A percentile compares a stretch with the other conserved stretches of the same genome.
phyloP scores from a whole-genome alignment of 352 stramenopile genomes.

The Halophytophthora batemanensis region DNA sequence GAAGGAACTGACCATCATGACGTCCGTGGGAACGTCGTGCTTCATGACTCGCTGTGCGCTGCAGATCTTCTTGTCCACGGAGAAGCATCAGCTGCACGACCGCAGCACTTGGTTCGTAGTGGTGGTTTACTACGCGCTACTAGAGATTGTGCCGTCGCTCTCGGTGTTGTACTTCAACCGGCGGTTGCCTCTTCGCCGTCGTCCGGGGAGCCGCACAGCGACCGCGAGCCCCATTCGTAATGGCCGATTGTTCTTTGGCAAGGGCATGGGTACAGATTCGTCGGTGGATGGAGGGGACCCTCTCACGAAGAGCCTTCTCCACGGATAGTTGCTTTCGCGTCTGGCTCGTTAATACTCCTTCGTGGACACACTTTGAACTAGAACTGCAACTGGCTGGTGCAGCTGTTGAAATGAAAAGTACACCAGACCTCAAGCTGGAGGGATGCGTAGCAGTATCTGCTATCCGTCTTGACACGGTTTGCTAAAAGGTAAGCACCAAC shows the following conservation, averaged over 20 bases:
- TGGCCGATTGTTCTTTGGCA: slow-evolving; percentile 49
- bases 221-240: slow-evolving; percentile 42
- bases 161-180: slow-evolving; percentile 86
- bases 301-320: slow-evolving; percentile 53
- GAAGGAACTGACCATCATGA: slow-evolving; percentile 80
- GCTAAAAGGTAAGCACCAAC: too few species aligned
- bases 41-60: slow-evolving; percentile 72
- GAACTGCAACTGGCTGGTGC: not conserved
- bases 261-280: slow-evolving; percentile 25
- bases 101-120: slow-evolving; percentile 76
- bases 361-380: too few species aligned
- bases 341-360: too few species aligned
- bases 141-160: slow-evolving; percentile 77
- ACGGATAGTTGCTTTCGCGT: slow-evolving; percentile 7
- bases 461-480: too few species aligned
- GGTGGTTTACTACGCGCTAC: slow-evolving; percentile 73
- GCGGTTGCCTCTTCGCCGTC: slow-evolving; percentile 50
- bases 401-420: not conserved
- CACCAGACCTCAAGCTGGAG: too few species aligned
- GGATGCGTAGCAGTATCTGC: too few species aligned
- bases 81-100: slow-evolving; percentile 74
- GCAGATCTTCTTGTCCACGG: slow-evolving; percentile 68
- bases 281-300: slow-evolving; percentile 21
- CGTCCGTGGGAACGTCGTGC: slow-evolving; percentile 77
- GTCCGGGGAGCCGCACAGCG: slow-evolving; percentile 20